Evolutionary conservation across 225 moss, liverwort and hornwort genomes (phyloP).

Genomic region (Takakia lepidozioides): DNA sequence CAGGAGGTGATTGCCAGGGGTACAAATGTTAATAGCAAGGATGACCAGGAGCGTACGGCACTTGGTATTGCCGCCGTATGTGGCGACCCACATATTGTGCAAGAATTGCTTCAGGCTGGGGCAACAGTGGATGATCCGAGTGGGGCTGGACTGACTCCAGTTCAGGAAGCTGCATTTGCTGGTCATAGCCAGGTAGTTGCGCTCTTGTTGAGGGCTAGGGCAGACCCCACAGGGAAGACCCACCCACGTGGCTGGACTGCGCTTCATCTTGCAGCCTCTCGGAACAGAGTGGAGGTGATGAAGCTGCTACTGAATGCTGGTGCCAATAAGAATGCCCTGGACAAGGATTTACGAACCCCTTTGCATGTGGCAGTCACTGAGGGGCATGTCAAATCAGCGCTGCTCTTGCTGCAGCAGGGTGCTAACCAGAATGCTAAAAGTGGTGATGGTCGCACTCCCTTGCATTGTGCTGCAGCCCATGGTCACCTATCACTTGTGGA

Average conservation of each 20-base stretch:
- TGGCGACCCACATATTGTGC: constrained; percentile 64
- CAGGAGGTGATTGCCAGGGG: constrained; percentile 48
- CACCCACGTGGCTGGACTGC: constrained; percentile 73
- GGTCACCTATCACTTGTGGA: constrained; percentile 52
- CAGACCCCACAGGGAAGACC: constrained; percentile 54
- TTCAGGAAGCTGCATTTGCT: constrained; percentile 79
- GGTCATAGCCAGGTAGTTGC: constrained; percentile 56
- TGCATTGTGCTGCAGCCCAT: constrained; percentile 68
- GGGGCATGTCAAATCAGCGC: constrained; percentile 48
- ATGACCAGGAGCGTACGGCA: constrained; percentile 70
- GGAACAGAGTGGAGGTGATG: constrained; percentile 53
- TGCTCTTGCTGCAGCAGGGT: constrained; percentile 54
- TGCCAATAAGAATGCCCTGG: constrained; percentile 51
- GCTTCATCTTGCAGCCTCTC: constrained; percentile 73
- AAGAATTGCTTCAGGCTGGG: constrained; percentile 53
- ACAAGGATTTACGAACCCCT: constrained; percentile 56
- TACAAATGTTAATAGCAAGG: constrained; percentile 42
- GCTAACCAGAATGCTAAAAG: constrained; percentile 48
- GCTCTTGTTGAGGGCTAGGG: constrained; percentile 45
- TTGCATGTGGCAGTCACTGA: constrained; percentile 75
- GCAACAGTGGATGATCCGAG: constrained; percentile 55
- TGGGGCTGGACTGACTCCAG: constrained; percentile 56
- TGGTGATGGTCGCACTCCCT: constrained; percentile 55
- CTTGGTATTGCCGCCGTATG: constrained; percentile 75
- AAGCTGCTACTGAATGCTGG: constrained; percentile 60